Base-by-base conservation (phyloP, 2,329 filamentous ascomycete genomes). In the Penicillium decumbens region DNA sequence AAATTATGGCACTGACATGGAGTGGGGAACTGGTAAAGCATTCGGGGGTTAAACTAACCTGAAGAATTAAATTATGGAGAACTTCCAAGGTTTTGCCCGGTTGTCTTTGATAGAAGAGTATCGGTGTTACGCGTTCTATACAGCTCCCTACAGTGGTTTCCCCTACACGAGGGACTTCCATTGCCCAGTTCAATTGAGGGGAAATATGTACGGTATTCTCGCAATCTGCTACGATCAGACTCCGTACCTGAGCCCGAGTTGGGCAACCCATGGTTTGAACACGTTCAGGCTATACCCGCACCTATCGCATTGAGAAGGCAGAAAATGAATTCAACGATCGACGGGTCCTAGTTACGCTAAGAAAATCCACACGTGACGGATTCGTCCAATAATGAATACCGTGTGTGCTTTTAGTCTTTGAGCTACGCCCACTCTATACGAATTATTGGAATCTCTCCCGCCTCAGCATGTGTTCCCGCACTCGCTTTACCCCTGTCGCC, bases 301-400 rank as follows among this genome's bases (percentile, higher is more conserved):
- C 54, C 54, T 56, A 54, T 56, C 40, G 51, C 51, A 25, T 49
- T 56, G 44, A 49, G 51, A 37, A 39, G 27, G 25, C 35, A 43
- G 28, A 32, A 44, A 25, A 28, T 10, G 38, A 38, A 43, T 27
- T n/a, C 25, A 43, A 45, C 51, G 51, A 54, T 56, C 53, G 46
- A 52, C 46, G 25, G 42, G 25, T 27, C 45, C 45, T 28, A 37
- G 15, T 40, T 10, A 8, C 33, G 18, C 33, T 37, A 37, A 37
- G 9, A 18, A 27, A 40, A 13, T 7, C 38, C 38, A 27, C 38
- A 6, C 8, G 6, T 25, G 33, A 37, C 20, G 8, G 6, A 37
- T 9, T 15, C 23, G 4, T 24, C 44, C 25, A 27, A 23, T 46
- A 10, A 12, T 7, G 2, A 2, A 23, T 23, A 3, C 4, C 18